Evolutionary conservation across 164 flowering plant genomes (phyloP).

Genomic region (Tinospora cordifolia): DNA sequence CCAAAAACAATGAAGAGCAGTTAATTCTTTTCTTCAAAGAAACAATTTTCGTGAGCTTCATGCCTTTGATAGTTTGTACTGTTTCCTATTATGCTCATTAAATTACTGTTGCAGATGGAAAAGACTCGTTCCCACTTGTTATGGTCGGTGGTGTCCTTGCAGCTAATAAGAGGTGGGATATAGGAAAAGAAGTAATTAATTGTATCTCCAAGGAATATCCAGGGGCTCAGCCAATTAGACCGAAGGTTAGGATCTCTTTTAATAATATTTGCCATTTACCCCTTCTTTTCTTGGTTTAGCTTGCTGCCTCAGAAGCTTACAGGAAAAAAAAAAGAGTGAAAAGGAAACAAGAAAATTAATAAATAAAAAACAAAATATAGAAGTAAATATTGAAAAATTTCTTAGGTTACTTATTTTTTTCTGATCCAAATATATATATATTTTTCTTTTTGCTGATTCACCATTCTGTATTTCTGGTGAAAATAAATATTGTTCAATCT

Average conservation of each 20-base stretch:
- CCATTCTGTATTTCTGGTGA: background rate
- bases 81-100: slow-evolving; percentile 1
- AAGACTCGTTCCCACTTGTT: slow-evolving; percentile 66
- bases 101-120: slow-evolving; percentile 59
- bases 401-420: no score
- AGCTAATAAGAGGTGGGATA: slow-evolving; percentile 82
- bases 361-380: background rate
- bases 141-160: slow-evolving; percentile 97
- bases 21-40: background rate
- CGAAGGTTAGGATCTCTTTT: slow-evolving; percentile 49
- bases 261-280: background rate
- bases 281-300: background rate
- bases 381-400: no score
- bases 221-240: slow-evolving; percentile 62
- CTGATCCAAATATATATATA: no score
- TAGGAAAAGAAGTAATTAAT: slow-evolving; percentile 64
- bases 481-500: background rate
- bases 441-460: background rate
- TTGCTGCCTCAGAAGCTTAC: background rate
- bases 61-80: background rate
- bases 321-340: no score
- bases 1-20: background rate
- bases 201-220: slow-evolving; percentile 56
- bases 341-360: background rate
- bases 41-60: background rate